phyloP scores from a whole-genome alignment of 2,329 filamentous ascomycete genomes.

The Pezicula rhizophila region DNA sequence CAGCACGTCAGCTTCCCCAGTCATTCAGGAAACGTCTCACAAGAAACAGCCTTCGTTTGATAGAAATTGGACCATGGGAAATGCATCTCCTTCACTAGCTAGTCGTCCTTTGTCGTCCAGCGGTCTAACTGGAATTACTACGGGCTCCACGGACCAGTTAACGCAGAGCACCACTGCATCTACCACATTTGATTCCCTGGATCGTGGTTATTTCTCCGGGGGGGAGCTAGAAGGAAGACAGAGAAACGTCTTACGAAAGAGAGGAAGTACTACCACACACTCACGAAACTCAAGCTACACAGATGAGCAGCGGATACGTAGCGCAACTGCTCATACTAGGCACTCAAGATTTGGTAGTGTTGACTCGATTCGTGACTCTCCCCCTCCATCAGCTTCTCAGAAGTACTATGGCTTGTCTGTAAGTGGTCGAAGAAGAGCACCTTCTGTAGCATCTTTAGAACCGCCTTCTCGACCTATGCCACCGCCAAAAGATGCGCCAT shows the following conservation, averaged over 20 bases:
- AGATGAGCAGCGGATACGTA: conserved; percentile 65
- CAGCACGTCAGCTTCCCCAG: conserved; percentile 18
- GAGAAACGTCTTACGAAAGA: conserved; percentile 77
- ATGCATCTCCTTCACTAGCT: conserved; percentile 23
- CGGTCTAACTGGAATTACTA: conserved; percentile 18
- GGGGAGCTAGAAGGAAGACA: conserved; percentile 73
- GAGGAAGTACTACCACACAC: conserved; percentile 53
- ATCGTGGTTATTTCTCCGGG: conserved; percentile 90
- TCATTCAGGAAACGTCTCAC: conserved; percentile 32
- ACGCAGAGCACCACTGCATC: conserved; percentile 20
- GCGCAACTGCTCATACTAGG: conserved; percentile 58
- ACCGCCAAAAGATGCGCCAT: conserved; percentile 47
- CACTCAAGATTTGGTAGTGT: conserved; percentile 76
- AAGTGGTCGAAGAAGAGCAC: conserved; percentile 29
- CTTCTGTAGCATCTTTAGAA: conserved; percentile 46
- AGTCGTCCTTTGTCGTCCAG: conserved; percentile 21
- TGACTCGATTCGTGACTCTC: conserved; percentile 63
- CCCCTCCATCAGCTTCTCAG: conserved; percentile 57
- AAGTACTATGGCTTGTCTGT: conserved; percentile 56
- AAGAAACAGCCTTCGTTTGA: conserved; percentile 67
- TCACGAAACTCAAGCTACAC: conserved; percentile 71
- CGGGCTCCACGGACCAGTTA: conserved; percentile 25
- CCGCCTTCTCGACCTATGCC: conserved; percentile 55
- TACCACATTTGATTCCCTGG: conserved; percentile 48
- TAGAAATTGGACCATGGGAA: conserved; percentile 61